Evolutionary conservation across 108 stramenopile species (phyloP).

Genomic region (Cyclotella sp.): DNA sequence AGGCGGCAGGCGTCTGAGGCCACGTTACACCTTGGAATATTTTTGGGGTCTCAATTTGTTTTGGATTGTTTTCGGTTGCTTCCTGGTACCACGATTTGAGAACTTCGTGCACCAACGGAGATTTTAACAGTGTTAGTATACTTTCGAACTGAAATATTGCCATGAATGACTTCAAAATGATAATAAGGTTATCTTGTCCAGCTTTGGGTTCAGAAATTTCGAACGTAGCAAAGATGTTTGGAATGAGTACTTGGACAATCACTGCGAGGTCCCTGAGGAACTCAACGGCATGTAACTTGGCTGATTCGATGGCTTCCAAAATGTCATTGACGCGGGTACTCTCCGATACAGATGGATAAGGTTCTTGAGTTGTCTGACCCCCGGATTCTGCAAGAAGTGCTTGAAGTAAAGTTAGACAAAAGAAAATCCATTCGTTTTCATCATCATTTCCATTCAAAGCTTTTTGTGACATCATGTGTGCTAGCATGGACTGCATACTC

Average conservation of each 20-base stretch:
- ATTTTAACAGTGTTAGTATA: conserved; percentile 55
- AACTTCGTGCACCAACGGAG: conserved; percentile 51
- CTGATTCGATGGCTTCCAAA: conserved; percentile 58
- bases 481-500: conserved; percentile 9
- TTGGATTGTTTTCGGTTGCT: conserved; percentile 24
- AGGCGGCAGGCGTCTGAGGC: conserved; percentile 54
- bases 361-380: conserved; percentile 7
- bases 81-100: conserved; percentile 43
- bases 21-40: conserved; percentile 63
- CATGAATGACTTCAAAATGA: conserved; percentile 39
- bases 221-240: conserved; percentile 35
- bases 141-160: conserved; percentile 56
- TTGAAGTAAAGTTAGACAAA: conserved; percentile 31
- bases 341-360: background rate
- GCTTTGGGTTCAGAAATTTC: conserved; percentile 1
- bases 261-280: conserved; percentile 64
- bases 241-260: conserved; percentile 70
- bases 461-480: conserved; percentile 26
- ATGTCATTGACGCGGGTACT: conserved; percentile 15
- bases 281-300: conserved; percentile 59
- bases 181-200: background rate
- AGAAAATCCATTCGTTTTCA: conserved; percentile 18
- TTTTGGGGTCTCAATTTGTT: conserved; percentile 15
- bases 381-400: conserved; percentile 8
- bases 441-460: background rate